Conservation (phyloP, 345 rosid genomes). For the Pugionium cornutum region DNA sequence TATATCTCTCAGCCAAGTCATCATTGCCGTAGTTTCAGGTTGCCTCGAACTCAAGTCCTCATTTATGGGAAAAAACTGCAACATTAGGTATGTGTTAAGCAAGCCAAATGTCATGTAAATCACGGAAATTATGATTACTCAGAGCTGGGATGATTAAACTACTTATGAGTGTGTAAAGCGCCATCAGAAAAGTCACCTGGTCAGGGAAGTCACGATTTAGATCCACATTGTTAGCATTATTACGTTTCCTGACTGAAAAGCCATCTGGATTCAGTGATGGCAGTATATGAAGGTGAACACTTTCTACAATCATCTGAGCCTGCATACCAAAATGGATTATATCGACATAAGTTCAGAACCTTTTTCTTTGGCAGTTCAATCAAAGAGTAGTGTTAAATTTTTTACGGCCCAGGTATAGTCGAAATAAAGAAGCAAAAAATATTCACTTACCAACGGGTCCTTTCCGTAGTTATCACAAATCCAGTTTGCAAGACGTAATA, state of each 20-base stretch:
- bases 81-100: constrained; percentile 23
- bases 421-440: background rate
- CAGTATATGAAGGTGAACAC: constrained; percentile 86
- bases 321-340: constrained; percentile 35
- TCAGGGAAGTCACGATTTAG: constrained; percentile 97
- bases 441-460: constrained; percentile 69
- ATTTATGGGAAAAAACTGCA: constrained; percentile 75
- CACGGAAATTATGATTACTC: constrained; percentile 20
- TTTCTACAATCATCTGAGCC: constrained; percentile 76
- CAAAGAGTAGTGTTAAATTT: constrained; percentile 6
- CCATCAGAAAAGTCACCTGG: constrained; percentile 58
- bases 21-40: constrained; percentile 88
- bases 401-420: background rate
- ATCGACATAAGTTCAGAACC: constrained; percentile 10
- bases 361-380: background rate
- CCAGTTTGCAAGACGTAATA: constrained; percentile 81
- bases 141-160: background rate
- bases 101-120: background rate
- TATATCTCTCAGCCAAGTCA: constrained; percentile 75
- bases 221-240: constrained; percentile 84
- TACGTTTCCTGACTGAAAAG: constrained; percentile 63
- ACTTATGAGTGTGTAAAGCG: constrained; percentile 31
- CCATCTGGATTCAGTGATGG: constrained; percentile 99
- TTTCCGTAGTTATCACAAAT: constrained; percentile 76
- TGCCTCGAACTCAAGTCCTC: constrained; percentile 61